Percentiles rank a stretch among this genome's conserved stretches.
Evolutionary conservation across 352 stramenopile genomes (phyloP).

Genomic region (Globisporangium sylvaticum): DNA sequence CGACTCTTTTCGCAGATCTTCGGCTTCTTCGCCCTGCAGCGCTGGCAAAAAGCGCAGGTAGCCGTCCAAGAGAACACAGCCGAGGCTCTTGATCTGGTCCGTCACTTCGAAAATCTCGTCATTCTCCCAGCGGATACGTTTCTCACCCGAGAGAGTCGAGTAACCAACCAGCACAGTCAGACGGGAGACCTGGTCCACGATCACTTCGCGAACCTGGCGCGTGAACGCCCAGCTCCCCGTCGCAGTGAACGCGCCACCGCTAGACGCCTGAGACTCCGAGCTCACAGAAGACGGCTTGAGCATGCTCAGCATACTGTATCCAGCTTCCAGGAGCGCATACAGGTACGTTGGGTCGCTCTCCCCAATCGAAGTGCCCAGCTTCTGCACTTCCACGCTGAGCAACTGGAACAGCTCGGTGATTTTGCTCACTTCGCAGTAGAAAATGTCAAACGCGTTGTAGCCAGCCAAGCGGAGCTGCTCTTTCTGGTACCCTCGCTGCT

Average conservation of each 20-base stretch:
- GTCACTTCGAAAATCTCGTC: constrained; percentile 67
- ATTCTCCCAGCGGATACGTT: constrained; percentile 38
- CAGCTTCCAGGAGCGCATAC: constrained; percentile 57
- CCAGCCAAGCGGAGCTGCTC: constrained; percentile 75
- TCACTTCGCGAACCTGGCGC: constrained; percentile 47
- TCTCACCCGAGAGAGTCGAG: constrained; percentile 23
- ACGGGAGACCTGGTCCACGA: constrained; percentile 59
- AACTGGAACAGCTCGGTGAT: constrained; percentile 60
- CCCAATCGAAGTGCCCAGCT: constrained; percentile 46
- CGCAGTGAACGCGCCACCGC: constrained; percentile 12
- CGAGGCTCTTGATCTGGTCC: constrained; percentile 57
- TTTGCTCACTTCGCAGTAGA: constrained; percentile 85
- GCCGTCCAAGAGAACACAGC: constrained; percentile 43
- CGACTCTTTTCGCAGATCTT: constrained; percentile 60
- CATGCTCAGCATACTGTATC: constrained; percentile 69
- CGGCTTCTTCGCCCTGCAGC: constrained; percentile 33
- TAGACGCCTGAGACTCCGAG: constrained; percentile 17
- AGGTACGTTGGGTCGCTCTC: constrained; percentile 62
- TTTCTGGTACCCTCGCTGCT: constrained; percentile 69
- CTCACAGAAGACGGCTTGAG: constrained; percentile 28
- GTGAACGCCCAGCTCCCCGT: constrained; percentile 65
- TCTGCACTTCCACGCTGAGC: constrained; percentile 52
- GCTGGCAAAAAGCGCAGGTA: constrained; percentile 51
- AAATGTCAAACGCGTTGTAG: constrained; percentile 86
- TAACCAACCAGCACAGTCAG: constrained; percentile 54